A percentile compares a stretch with the other conserved stretches of the same genome.
Conservation (phyloP, 2,329 filamentous ascomycete genomes). For the Dothideomycetes sp. region DNA sequence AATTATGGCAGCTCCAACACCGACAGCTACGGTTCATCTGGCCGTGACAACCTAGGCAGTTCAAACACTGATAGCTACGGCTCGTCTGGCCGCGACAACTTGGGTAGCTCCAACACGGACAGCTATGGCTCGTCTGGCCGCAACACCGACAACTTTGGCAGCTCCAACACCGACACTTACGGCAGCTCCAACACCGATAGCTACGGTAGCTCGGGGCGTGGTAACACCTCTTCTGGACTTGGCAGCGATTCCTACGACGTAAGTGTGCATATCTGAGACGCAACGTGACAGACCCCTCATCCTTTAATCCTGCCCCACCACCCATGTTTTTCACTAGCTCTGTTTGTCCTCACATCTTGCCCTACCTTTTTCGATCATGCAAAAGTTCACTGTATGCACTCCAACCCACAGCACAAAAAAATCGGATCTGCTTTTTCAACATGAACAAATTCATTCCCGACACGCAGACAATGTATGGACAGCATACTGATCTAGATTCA, state of each 20-base stretch:
- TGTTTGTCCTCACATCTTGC: background rate
- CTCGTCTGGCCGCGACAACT: conserved; percentile 5
- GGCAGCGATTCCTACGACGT: no score
- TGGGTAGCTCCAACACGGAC: conserved; percentile 3
- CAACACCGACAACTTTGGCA: conserved; percentile 12
- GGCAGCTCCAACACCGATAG: conserved; percentile 14
- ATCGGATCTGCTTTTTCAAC: no score
- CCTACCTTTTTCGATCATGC: no score
- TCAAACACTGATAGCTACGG: background rate
- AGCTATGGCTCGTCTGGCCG: background rate
- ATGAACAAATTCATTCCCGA: no score
- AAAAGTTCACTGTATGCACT: no score
- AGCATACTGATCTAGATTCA: no score
- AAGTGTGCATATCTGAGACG: no score
- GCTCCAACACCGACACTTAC: conserved; percentile 10
- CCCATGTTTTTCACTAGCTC: background rate
- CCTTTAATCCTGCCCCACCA: no score
- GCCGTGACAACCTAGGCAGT: conserved; percentile 3
- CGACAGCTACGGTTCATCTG: conserved; percentile 1
- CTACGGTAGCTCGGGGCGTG: background rate
- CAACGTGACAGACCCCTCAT: no score
- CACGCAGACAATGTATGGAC: no score
- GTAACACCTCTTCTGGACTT: background rate
- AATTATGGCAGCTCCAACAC: conserved; percentile 15
- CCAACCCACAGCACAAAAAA: no score